Evolutionary conservation across 768 basidiomycete genomes (phyloP).

Genomic region (Amanita pallidorosea): DNA sequence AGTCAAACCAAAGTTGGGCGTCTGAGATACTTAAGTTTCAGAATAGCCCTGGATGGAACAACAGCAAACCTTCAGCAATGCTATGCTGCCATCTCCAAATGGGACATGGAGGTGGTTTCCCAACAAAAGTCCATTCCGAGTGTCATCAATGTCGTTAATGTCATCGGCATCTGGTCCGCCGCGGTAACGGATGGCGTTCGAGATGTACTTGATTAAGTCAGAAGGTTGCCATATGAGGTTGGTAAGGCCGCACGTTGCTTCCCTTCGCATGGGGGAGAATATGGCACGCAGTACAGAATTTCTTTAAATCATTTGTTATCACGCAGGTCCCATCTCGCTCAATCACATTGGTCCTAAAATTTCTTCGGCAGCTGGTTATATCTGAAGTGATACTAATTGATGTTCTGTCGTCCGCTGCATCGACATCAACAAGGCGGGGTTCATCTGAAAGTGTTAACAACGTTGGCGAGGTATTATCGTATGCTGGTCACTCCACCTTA

Average conservation of each 20-base stretch:
- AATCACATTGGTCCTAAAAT: slow-evolving; percentile 4
- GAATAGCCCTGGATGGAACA: too few species aligned
- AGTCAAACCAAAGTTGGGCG: slow-evolving; percentile 6
- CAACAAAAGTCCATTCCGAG: too few species aligned
- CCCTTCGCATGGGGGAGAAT: neutral
- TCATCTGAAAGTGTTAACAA: slow-evolving; percentile 2
- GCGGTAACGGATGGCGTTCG: too few species aligned
- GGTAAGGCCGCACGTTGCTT: slow-evolving; percentile 3
- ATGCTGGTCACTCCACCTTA: neutral
- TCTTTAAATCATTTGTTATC: slow-evolving; percentile 2
- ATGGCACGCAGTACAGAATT: slow-evolving; percentile 6
- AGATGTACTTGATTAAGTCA: slow-evolving; percentile 6
- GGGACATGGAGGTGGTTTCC: too few species aligned
- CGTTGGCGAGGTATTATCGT: neutral
- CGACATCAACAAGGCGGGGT: slow-evolving; percentile 7
- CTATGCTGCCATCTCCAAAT: too few species aligned
- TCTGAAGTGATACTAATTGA: slow-evolving; percentile 2
- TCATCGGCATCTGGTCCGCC: too few species aligned
- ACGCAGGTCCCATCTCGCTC: slow-evolving; percentile 8
- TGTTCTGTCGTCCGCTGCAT: slow-evolving; percentile 7
- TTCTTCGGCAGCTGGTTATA: neutral
- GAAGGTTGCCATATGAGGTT: neutral
- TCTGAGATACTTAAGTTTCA: neutral
- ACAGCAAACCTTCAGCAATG: too few species aligned
- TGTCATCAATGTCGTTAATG: too few species aligned